phyloP scores from a whole-genome alignment of 1,284 basidiomycete species.

The Peniophora sp. region DNA sequence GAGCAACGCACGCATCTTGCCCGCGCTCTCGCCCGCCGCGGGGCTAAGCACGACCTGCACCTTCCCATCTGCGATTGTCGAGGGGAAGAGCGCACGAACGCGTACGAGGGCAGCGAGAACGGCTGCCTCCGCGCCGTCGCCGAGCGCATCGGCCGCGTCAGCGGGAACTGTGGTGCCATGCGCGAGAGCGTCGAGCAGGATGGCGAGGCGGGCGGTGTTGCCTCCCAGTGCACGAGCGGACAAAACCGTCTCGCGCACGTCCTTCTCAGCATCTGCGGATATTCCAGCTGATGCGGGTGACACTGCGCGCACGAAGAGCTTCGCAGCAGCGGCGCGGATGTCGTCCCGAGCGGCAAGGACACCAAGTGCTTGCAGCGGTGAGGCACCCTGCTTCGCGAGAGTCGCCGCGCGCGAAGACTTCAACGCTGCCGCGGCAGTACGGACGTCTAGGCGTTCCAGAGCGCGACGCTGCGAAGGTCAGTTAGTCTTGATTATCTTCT shows the following conservation, averaged over 20 bases:
- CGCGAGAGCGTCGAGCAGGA: constrained; percentile 48
- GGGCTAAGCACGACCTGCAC: constrained; percentile 44
- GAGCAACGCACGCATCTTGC: constrained; percentile 34
- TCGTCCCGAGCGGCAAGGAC: constrained; percentile 44
- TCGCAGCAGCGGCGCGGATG: constrained; percentile 18
- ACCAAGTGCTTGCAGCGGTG: constrained; percentile 44
- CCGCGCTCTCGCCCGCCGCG: constrained; percentile 44
- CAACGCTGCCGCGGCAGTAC: background rate
- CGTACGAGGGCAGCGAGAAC: constrained; percentile 49
- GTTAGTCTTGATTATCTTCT: constrained; percentile 36
- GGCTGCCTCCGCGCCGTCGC: constrained; percentile 25
- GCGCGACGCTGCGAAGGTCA: constrained; percentile 11
- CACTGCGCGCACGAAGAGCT: constrained; percentile 10
- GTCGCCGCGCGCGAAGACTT: background rate
- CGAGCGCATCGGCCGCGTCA: constrained; percentile 17
- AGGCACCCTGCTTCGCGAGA: background rate
- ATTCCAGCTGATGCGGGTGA: background rate
- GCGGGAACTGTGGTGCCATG: constrained; percentile 23
- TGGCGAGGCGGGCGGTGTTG: constrained; percentile 40
- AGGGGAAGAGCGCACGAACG: constrained; percentile 49
- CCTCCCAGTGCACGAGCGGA: constrained; percentile 58
- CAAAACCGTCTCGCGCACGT: constrained; percentile 27
- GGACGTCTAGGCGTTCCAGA: background rate
- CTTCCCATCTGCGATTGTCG: constrained; percentile 20
- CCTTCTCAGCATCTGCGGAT: constrained; percentile 6